phyloP scores from a whole-genome alignment of 139 green algal species.

The Chlamydomonas incerta region DNA sequence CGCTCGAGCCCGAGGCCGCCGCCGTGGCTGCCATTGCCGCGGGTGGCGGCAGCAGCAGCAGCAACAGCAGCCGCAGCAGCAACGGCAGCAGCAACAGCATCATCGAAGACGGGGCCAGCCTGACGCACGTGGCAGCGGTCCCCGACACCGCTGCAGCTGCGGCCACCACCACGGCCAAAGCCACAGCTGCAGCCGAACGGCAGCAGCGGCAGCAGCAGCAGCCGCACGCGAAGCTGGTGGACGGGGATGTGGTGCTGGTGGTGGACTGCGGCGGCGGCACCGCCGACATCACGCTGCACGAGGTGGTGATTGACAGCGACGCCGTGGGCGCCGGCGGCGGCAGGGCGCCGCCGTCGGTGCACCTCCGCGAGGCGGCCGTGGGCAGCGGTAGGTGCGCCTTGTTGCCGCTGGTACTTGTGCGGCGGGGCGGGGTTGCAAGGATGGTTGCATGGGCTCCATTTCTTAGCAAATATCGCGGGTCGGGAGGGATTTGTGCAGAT shows the following conservation, averaged over 20 bases:
- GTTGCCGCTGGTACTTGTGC: no score
- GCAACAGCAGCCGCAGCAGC: no score
- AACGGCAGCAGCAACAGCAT: background rate
- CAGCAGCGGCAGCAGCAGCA: background rate
- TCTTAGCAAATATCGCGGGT: no score
- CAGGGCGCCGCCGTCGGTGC: background rate
- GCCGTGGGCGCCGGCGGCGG: no score
- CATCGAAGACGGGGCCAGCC: no score
- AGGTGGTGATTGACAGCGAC: background rate
- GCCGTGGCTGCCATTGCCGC: background rate
- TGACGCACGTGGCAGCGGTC: background rate
- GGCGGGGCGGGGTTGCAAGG: no score
- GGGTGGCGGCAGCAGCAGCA: background rate
- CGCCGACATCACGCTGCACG: constrained; percentile 33
- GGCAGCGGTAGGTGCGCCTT: background rate
- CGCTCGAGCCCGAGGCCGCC: constrained; percentile 33
- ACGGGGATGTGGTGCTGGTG: constrained; percentile 37
- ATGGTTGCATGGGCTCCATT: no score
- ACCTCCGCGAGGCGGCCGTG: constrained; percentile 16
- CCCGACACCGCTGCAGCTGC: no score
- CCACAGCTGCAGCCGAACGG: no score
- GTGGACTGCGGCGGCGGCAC: constrained; percentile 44
- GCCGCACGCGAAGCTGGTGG: background rate
- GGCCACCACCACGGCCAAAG: no score
- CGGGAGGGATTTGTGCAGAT: no score